Evolutionary conservation across 108 stramenopile species (phyloP), one percentile per base, ranked within the genome.

Genomic region (Conticribra weissflogii): DNA sequence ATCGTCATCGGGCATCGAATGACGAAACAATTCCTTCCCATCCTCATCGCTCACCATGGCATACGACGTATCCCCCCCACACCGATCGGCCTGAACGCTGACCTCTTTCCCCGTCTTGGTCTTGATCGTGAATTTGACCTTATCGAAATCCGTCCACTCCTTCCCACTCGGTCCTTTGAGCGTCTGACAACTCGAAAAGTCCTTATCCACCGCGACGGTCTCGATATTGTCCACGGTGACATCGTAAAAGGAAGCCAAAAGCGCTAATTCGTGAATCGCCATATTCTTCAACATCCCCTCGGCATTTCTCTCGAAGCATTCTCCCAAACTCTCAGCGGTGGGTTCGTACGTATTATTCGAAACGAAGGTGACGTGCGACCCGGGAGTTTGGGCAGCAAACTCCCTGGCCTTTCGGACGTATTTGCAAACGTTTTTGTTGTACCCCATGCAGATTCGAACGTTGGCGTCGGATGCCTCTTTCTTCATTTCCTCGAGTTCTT

Each of bases 221-320:
- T 79, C 90, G 78, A 97, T 94, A 66, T 90, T 95, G 25, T 94
- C 91, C 17, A 90, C 92, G 18, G 84, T 79, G 14, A 93, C 93
- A 72, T 90, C 92, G 57, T 88, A 96, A 76, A 94, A 96, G 52
- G 84, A 83, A 30, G 92, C 96, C 46, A 96, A 67, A 23, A 96
- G 67, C 14, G 93, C 93, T 62, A 94, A 66, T 68, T 96, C 96
- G 81, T 96, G 96, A 65, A 96, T 94, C 3, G 96, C 96, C 96
- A 96, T 96, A 77, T 96, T 96, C 67, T 96, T 96, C 36, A 96
- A 79, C 93, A 96, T 96, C 51, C 96, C 96, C 72, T 96, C 96
- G 34, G 88, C 78, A 75, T 96, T 96, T 16, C 96, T 83, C 65
- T 96, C 96, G 63, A 96, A 96, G 88, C 96, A 96, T 55, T 94